Evolutionary conservation across 108 stramenopile genomes (phyloP).

Genomic region (Nitzschia sp.): DNA sequence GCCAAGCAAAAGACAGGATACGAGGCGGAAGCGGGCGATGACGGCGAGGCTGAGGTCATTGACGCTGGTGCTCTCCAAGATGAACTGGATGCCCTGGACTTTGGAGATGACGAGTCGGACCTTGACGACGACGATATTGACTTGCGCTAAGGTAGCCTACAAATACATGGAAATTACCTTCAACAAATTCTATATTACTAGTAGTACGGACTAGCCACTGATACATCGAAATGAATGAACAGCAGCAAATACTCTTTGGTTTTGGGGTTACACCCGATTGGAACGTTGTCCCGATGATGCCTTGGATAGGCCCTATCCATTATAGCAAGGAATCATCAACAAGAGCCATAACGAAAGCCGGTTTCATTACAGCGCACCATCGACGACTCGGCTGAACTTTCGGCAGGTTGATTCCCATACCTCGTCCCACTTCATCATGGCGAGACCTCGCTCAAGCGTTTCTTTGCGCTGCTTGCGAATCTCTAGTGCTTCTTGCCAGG

Average conservation of each 20-base stretch:
- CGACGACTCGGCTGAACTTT: slow-evolving; percentile 41
- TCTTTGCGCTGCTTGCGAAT: slow-evolving; percentile 51
- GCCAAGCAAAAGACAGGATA: slow-evolving; percentile 42
- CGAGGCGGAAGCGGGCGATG: slow-evolving; percentile 24
- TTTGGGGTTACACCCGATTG: no score
- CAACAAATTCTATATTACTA: no score
- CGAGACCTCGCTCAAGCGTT: slow-evolving; percentile 42
- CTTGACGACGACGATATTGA: slow-evolving; percentile 50
- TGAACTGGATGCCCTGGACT: slow-evolving; percentile 50
- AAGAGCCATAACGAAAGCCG: no score
- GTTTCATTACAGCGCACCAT: slow-evolving; percentile 16
- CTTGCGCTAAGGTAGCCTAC: slow-evolving; percentile 28
- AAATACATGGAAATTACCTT: background rate
- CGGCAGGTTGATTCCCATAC: slow-evolving; percentile 54
- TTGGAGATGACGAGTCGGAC: slow-evolving; percentile 46
- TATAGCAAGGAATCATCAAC: no score
- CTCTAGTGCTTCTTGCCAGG: slow-evolving; percentile 47
- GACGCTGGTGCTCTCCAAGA: slow-evolving; percentile 30
- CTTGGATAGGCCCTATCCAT: no score
- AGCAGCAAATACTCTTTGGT: no score
- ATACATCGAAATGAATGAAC: no score
- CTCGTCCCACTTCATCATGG: slow-evolving; percentile 47
- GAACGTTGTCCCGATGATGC: no score
- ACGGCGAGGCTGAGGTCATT: slow-evolving; percentile 4
- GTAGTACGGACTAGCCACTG: no score